These are phyloP conservation scores for Thermothielavioides terrestris DNA, from an alignment of 495 filamentous ascomycete genomes.

Conservation along the genomic window DNA sequence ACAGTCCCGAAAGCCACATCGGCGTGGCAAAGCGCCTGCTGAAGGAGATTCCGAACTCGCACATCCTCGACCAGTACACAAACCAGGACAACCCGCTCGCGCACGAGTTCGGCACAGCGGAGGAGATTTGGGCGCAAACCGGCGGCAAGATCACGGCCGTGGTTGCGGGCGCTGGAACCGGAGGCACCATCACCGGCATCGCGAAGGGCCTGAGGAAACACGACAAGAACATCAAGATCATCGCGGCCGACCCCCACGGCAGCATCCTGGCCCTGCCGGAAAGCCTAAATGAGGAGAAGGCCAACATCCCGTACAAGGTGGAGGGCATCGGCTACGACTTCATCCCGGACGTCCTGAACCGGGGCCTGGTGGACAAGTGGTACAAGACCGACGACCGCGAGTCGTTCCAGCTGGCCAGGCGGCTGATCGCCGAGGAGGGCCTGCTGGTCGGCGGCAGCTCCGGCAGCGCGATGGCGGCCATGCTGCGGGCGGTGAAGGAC, in stretches of 20 bases:
- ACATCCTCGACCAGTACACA: slow-evolving; percentile 94
- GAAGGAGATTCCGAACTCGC: slow-evolving; percentile 92
- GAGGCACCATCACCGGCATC: slow-evolving; percentile 89
- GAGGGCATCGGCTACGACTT: slow-evolving; percentile 99
- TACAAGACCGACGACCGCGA: slow-evolving; percentile 95
- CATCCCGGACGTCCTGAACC: slow-evolving; percentile 86
- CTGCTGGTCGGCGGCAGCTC: slow-evolving; percentile 91
- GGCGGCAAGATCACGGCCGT: slow-evolving; percentile 75
- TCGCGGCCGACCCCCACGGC: slow-evolving; percentile 86
- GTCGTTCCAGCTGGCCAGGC: slow-evolving; percentile 79
- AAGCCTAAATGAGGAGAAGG: slow-evolving; percentile 64
- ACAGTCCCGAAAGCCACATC: slow-evolving; percentile 93
- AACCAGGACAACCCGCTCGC: slow-evolving; percentile 88
- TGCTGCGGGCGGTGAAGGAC: slow-evolving; percentile 71
- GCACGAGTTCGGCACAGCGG: slow-evolving; percentile 88
- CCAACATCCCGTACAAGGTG: slow-evolving; percentile 86
- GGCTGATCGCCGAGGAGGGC: slow-evolving; percentile 90
- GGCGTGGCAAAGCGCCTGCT: slow-evolving; percentile 82
- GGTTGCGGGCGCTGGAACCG: slow-evolving; percentile 89
- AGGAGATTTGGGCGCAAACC: slow-evolving; percentile 93
- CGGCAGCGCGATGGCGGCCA: slow-evolving; percentile 83
- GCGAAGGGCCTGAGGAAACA: slow-evolving; percentile 81
- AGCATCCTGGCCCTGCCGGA: slow-evolving; percentile 78
- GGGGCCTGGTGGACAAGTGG: slow-evolving; percentile 78
- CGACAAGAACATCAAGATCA: slow-evolving; percentile 69